Evolutionary conservation across 139 green algal genomes (phyloP), one percentile per base, ranked within the genome.

Genomic region (Tetraselmis striata): DNA sequence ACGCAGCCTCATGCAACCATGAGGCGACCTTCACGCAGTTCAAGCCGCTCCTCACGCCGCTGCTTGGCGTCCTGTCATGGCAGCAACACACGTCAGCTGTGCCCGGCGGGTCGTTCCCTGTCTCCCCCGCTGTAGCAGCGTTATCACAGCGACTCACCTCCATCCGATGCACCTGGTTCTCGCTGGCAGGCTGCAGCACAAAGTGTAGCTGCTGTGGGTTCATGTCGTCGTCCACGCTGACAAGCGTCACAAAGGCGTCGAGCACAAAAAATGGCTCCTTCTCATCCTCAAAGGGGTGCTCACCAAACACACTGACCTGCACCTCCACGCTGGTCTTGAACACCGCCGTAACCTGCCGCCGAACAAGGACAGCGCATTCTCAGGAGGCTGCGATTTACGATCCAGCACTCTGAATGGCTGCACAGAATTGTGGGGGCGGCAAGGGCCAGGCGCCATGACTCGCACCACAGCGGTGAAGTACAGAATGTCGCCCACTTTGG

Each of bases 241-340:
- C 93, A 2, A 96, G 79, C 1, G 93, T 97, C 0, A 90, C 88
- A 82, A 88, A 94, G 1, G 91, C 90, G 77, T 95, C 91, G 0
- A 89, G 91, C 84, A 92, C 95, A 80, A 94, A 85, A 81, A 96
- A 95, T 30, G 93, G 79, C 32, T 79, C 80, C 0, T 85, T 88
- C 30, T 82, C 1, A 23, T 31, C 27, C 31, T 30, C 83, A 28
- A 85, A 77, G 0, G 92, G 91, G n/a, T 83, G 88, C 87, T 97
- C 92, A 0, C 87, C 93, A 83, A 90, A 93, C 31, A 97, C 90
- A 1, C 76, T 88, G 25, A 96, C 87, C 87, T 91, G 88, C 30
- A 97, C 92, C 84, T 97, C 93, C 80, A 95, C 82, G 81, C 80
- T 90, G 87, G 83, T 90, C 30, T 83, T 88, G 81, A 95, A 97